phyloP scores from a whole-genome alignment of 2,329 filamentous ascomycete genomes.

The Paecilomyces niveus region DNA sequence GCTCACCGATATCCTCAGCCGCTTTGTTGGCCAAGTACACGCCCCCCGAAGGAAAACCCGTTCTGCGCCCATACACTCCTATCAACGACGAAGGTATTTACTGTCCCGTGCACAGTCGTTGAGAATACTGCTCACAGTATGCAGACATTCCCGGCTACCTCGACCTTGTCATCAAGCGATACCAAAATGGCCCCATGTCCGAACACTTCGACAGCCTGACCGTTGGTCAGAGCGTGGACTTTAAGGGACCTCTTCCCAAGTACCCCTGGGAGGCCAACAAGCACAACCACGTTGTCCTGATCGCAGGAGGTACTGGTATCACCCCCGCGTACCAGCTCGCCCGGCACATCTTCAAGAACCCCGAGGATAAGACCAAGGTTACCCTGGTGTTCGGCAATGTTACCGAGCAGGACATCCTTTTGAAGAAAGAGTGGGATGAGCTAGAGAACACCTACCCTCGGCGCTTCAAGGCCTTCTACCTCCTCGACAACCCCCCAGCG shows the following conservation, averaged over 20 bases:
- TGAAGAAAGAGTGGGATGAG: constrained; percentile 75
- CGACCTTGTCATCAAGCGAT: constrained; percentile 87
- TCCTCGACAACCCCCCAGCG: constrained; percentile 76
- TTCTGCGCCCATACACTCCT: constrained; percentile 88
- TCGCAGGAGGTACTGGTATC: constrained; percentile 95
- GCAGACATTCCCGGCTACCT: constrained; percentile 69
- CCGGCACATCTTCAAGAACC: constrained; percentile 90
- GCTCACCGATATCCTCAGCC: constrained; percentile 32
- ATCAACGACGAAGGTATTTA: constrained; percentile 71
- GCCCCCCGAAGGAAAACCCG: constrained; percentile 73
- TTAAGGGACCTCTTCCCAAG: constrained; percentile 95
- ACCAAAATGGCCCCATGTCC: constrained; percentile 87
- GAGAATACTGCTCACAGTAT: neutral
- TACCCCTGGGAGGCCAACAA: constrained; percentile 88
- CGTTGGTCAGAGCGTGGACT: constrained; percentile 72
- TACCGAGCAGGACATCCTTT: constrained; percentile 78
- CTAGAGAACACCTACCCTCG: constrained; percentile 94
- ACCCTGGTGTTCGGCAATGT: constrained; percentile 93
- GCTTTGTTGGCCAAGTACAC: constrained; percentile 90
- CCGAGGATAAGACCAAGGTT: constrained; percentile 93
- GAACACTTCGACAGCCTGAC: constrained; percentile 77
- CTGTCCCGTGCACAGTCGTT: neutral
- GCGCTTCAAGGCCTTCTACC: constrained; percentile 92
- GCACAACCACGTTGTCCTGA: constrained; percentile 63
- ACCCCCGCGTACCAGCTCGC: constrained; percentile 96